Evolutionary conservation across 305 asterid genomes (phyloP).

Genomic region (Fraxinus paxiana): DNA sequence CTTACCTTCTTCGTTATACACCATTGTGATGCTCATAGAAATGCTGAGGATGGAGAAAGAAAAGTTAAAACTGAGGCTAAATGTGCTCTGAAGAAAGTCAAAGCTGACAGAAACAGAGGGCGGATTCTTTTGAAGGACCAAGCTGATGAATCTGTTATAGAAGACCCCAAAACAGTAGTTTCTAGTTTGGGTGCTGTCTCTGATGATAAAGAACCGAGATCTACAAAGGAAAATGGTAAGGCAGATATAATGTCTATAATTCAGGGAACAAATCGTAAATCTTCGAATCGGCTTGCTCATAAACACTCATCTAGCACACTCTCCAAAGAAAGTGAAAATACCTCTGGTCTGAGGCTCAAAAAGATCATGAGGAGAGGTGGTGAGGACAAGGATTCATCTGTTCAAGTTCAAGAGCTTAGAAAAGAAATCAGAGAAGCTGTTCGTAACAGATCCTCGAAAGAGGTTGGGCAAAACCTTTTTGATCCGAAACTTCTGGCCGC

Average conservation of each 20-base stretch:
- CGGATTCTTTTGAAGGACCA: constrained; percentile 31
- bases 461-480: constrained; percentile 56
- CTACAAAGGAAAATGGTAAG: constrained; percentile 34
- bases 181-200: constrained; percentile 21
- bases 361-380: constrained; percentile 84
- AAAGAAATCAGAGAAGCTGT: constrained; percentile 82
- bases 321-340: constrained; percentile 50
- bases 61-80: constrained; percentile 42
- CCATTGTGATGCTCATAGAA: constrained; percentile 37
- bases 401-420: constrained; percentile 71
- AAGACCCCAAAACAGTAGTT: constrained; percentile 25
- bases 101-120: constrained; percentile 42
- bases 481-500: constrained; percentile 93
- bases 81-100: constrained; percentile 49
- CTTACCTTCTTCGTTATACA: constrained; percentile 20
- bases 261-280: constrained; percentile 52
- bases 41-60: constrained; percentile 43
- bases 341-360: constrained; percentile 76
- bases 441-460: constrained; percentile 68
- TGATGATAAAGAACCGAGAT: constrained; percentile 34
- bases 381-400: constrained; percentile 61
- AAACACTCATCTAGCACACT: constrained; percentile 29
- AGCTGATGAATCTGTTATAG: constrained; percentile 34
- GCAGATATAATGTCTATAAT: constrained; percentile 68
- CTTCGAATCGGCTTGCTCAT: constrained; percentile 38